These are phyloP conservation scores for Manihot esculenta DNA, from an alignment of 441 rosid species.

Conservation along the genomic window DNA sequence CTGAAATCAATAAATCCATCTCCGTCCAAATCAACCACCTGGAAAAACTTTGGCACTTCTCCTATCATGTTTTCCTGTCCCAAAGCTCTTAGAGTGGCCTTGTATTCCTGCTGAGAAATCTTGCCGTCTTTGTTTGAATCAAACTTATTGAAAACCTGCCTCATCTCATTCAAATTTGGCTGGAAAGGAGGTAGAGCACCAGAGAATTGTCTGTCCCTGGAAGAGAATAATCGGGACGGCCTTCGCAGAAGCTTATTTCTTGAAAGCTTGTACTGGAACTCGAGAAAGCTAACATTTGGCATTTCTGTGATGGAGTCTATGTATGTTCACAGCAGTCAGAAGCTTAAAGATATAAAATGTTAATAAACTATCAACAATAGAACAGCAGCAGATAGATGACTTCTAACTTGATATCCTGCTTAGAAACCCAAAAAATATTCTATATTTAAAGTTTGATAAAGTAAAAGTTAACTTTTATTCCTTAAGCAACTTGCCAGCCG, in stretches of 20 bases:
- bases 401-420: slow-evolving; percentile 1
- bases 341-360: neutral
- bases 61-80: slow-evolving; percentile 44
- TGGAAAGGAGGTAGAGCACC: slow-evolving; percentile 33
- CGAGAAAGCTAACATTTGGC: slow-evolving; percentile 57
- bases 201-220: slow-evolving; percentile 57
- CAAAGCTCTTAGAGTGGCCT: slow-evolving; percentile 57
- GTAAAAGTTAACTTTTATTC: slow-evolving; percentile 21
- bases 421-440: neutral
- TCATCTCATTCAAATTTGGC: slow-evolving; percentile 63
- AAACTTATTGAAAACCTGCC: slow-evolving; percentile 63
- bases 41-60: slow-evolving; percentile 65
- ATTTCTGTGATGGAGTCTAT: slow-evolving; percentile 19
- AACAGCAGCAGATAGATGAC: neutral
- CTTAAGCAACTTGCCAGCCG: slow-evolving; percentile 22
- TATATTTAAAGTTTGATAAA: slow-evolving; percentile 1
- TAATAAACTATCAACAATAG: neutral
- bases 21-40: slow-evolving; percentile 69
- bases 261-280: slow-evolving; percentile 66
- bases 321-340: neutral
- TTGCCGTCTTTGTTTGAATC: slow-evolving; percentile 76
- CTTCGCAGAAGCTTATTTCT: slow-evolving; percentile 48
- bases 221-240: slow-evolving; percentile 57
- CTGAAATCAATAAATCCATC: slow-evolving; percentile 81
- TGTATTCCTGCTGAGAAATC: slow-evolving; percentile 76